These are phyloP conservation scores for Acidiella bohemica DNA, from an alignment of 495 filamentous ascomycete species.

Conservation along the genomic window DNA sequence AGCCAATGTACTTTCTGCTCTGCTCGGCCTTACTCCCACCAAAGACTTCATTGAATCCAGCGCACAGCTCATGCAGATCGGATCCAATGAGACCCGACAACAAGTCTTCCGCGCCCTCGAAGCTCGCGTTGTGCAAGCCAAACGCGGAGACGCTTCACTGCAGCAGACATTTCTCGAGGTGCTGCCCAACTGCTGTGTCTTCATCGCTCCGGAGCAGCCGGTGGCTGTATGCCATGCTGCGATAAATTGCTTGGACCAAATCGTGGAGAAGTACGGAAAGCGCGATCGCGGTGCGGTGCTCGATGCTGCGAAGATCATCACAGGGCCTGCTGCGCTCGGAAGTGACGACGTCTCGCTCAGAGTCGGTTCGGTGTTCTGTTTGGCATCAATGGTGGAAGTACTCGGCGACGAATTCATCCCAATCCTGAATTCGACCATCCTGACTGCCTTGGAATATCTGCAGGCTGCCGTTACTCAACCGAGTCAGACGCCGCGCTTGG, in stretches of 20 bases:
- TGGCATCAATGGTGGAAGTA: slow-evolving; percentile 77
- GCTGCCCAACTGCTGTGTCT: slow-evolving; percentile 57
- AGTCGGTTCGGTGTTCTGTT: slow-evolving; percentile 69
- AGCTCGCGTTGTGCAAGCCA: slow-evolving; percentile 53
- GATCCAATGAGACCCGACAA: slow-evolving; percentile 55
- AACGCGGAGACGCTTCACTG: slow-evolving; percentile 39
- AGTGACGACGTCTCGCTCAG: slow-evolving; percentile 57
- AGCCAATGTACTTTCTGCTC: slow-evolving; percentile 53
- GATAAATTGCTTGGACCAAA: slow-evolving; percentile 74
- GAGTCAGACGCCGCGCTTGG: slow-evolving; percentile 44
- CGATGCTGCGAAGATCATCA: slow-evolving; percentile 55
- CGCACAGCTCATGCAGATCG: slow-evolving; percentile 58
- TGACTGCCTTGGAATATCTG: slow-evolving; percentile 54
- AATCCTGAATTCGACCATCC: slow-evolving; percentile 60
- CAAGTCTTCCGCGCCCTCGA: slow-evolving; percentile 71
- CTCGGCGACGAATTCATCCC: slow-evolving; percentile 75
- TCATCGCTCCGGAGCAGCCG: slow-evolving; percentile 53
- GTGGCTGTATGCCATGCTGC: slow-evolving; percentile 65
- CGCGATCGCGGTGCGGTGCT: slow-evolving; percentile 56
- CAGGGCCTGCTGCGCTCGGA: slow-evolving; percentile 60
- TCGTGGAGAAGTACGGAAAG: slow-evolving; percentile 84
- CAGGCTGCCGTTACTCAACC: slow-evolving; percentile 43
- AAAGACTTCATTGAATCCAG: slow-evolving; percentile 75
- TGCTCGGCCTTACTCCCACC: slow-evolving; percentile 67
- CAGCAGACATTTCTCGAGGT: slow-evolving; percentile 44